These are phyloP conservation scores for Lotmaria passim DNA, from an alignment of 208 protist genomes.

Conservation along the genomic window DNA sequence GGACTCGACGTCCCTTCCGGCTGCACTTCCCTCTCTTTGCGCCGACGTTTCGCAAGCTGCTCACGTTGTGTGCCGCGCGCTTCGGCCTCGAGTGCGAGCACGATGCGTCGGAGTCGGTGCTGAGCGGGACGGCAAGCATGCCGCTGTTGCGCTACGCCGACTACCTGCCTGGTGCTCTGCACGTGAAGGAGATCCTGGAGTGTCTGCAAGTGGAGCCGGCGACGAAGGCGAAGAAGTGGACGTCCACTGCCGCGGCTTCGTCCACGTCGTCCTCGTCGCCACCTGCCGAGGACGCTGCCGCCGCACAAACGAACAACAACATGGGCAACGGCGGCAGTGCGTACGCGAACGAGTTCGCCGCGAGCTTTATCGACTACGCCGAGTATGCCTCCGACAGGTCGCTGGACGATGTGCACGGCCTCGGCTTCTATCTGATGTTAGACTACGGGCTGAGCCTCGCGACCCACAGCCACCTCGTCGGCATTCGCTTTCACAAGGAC, in stretches of 20 bases:
- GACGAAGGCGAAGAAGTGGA: slow-evolving; percentile 32
- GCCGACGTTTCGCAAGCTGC: slow-evolving; percentile 70
- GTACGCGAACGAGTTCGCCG: slow-evolving; percentile 53
- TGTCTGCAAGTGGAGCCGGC: slow-evolving; percentile 56
- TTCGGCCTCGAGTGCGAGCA: slow-evolving; percentile 64
- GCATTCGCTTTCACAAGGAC: slow-evolving; percentile 68
- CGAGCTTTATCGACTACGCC: slow-evolving; percentile 79
- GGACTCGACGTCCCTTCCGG: slow-evolving; percentile 44
- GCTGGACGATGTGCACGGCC: slow-evolving; percentile 67
- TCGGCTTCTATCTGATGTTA: slow-evolving; percentile 78
- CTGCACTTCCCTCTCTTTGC: slow-evolving; percentile 76
- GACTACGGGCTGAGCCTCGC: slow-evolving; percentile 80
- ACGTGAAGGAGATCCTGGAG: slow-evolving; percentile 68
- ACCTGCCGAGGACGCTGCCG: background rate
- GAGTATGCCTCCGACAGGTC: slow-evolving; percentile 69
- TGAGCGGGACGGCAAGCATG: slow-evolving; percentile 66
- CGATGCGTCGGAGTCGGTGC: slow-evolving; percentile 46
- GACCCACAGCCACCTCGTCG: slow-evolving; percentile 79
- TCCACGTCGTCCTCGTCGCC: background rate
- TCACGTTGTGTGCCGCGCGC: slow-evolving; percentile 70
- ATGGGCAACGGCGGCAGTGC: background rate
- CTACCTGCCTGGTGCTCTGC: slow-evolving; percentile 78
- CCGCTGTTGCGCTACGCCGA: slow-evolving; percentile 85
- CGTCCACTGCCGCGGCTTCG: background rate
- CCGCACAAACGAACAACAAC: background rate